A percentile compares a stretch with the other conserved stretches of the same genome.
Conservation (phyloP, 768 basidiomycete genomes). For the Rhizopogon sp. region DNA sequence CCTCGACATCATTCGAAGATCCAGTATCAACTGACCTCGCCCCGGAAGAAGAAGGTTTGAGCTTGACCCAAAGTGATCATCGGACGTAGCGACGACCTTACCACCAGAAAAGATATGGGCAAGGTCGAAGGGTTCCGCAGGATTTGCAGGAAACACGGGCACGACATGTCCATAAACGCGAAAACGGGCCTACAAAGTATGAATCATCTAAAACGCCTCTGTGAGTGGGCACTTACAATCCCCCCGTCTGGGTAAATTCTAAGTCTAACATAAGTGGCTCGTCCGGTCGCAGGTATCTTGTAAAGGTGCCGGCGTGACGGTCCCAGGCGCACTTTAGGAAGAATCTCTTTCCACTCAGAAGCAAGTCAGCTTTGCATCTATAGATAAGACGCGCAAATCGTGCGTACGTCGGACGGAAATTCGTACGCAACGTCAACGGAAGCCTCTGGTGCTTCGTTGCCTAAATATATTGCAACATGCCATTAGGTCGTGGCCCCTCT, state of each 20-base stretch:
- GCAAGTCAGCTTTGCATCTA: not conserved
- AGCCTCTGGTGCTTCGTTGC: conserved; percentile 82
- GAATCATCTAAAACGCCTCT: not conserved
- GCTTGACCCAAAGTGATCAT: conserved; percentile 96
- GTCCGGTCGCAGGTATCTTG: conserved; percentile 48
- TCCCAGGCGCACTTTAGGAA: conserved; percentile 71
- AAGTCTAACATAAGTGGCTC: conserved; percentile 80
- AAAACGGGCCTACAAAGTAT: conserved; percentile 70
- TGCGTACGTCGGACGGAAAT: conserved; percentile 46
- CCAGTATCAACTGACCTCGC: conserved; percentile 41
- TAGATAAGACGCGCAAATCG: not conserved
- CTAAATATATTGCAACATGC: conserved; percentile 27
- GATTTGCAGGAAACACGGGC: conserved; percentile 52
- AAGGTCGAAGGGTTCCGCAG: conserved; percentile 62
- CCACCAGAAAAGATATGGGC: conserved; percentile 91
- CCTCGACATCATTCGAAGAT: not conserved
- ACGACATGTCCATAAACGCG: conserved; percentile 81
- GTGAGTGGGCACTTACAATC: conserved; percentile 47
- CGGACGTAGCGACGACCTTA: conserved; percentile 75
- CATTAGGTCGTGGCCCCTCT: not conserved
- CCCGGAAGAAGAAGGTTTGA: conserved; percentile 90
- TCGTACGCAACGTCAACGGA: conserved; percentile 62
- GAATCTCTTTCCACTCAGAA: conserved; percentile 71
- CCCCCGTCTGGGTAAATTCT: conserved; percentile 98
- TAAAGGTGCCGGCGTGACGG: conserved; percentile 90